Conservation (phyloP, 2,329 filamentous ascomycete genomes). For the Penicillium sclerotiorum region DNA sequence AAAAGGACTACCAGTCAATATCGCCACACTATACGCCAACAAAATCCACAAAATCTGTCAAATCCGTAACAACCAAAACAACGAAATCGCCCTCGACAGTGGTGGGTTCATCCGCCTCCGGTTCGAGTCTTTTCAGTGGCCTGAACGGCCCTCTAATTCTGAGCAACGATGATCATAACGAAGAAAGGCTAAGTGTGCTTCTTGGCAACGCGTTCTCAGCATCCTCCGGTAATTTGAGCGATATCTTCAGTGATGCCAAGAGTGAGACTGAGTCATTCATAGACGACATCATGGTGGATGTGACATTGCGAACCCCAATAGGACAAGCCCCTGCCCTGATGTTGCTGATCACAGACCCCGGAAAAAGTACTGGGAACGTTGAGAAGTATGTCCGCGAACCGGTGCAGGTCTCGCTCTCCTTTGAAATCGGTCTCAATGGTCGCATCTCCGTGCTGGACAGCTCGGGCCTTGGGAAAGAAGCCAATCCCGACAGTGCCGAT, state of each 20-base stretch:
- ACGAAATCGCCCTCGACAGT: background rate
- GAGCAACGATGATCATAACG: constrained; percentile 46
- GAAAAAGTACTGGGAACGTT: constrained; percentile 7
- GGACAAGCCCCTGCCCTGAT: constrained; percentile 43
- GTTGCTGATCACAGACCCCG: constrained; percentile 37
- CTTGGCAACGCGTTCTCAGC: constrained; percentile 27
- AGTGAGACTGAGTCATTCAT: constrained; percentile 2
- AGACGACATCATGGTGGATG: constrained; percentile 39
- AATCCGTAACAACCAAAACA: background rate
- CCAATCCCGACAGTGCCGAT: constrained; percentile 13
- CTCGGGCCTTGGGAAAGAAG: constrained; percentile 35
- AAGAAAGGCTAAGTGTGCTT: constrained; percentile 61
- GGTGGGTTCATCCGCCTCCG: too few species aligned
- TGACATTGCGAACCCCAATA: constrained; percentile 42
- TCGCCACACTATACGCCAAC: constrained; percentile 7
- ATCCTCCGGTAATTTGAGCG: background rate
- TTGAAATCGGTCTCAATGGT: constrained; percentile 46
- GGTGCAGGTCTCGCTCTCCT: constrained; percentile 36
- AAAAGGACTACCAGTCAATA: constrained; percentile 13
- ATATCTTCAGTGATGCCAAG: constrained; percentile 1
- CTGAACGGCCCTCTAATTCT: constrained; percentile 26
- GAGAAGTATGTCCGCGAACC: constrained; percentile 11
- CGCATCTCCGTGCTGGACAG: constrained; percentile 42
- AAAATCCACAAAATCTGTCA: background rate
- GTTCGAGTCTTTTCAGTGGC: constrained; percentile 15